Evolutionary conservation across 140 eudicot genomes (phyloP), one percentile per base, ranked within the genome.

Genomic region (Senecio squalidus): DNA sequence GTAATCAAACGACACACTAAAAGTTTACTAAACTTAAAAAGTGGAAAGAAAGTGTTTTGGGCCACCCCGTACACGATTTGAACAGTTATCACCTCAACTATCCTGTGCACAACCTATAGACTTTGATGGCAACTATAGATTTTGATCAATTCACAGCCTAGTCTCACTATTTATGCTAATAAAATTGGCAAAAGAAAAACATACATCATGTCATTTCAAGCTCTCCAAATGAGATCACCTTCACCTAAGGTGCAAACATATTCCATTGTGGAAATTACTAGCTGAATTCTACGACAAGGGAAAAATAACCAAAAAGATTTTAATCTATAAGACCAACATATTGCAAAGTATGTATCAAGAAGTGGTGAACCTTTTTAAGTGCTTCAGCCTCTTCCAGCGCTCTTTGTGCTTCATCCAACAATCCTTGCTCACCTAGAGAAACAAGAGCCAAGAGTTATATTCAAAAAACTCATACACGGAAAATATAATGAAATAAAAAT

Each of bases 301-400:
- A 20, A 70, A 54, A 8, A 17, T 1, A 69, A 44, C 24, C 51
- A 63, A 39, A 51, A 24, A 28, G 26, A 15, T 31, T 9, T 50
- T 39, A 73, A 59, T 51, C 43, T 31, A 23, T 14, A 24, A 40
- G 47, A 15, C 29, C 17, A 41, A 8, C 18, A 67, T n/a, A 54
- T 4, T 62, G 13, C 33, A 53, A 17, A 17, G 16, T 24, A 9
- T 25, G 25, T 30, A 36, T 21, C 16, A 59, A 23, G 27, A 57
- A 60, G 25, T 9, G 18, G n/a, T 20, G 27, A 82, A 92, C 98
- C 98, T 87, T 92, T 78, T 84, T 92, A 13, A 91, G 94, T 41
- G 95, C 98, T 81, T 91, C 98, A 16, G 98, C 98, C 74, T 91
- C 98, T 76, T 91, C 98, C 62, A 91, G 74, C 53, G 85, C 85